These are phyloP conservation scores for Colletotrichum sp. DNA, from an alignment of 2,329 filamentous ascomycete species.

Conservation along the genomic window DNA sequence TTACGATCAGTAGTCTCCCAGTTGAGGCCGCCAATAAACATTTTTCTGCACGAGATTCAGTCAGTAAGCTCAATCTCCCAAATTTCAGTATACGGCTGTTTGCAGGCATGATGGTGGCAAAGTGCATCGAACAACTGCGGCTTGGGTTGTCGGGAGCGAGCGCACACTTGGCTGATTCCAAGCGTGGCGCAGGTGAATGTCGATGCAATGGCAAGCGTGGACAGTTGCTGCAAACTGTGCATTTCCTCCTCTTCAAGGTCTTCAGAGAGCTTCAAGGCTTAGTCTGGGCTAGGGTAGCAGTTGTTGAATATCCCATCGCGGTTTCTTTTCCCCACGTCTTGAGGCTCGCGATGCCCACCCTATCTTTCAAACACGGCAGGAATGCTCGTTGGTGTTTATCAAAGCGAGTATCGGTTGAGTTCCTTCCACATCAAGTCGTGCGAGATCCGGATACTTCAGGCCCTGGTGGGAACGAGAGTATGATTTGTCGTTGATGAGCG, in stretches of 20 bases:
- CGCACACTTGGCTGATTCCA: not conserved
- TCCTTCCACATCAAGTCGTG: not conserved
- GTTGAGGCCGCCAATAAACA: conserved; percentile 99
- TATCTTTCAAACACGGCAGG: not conserved
- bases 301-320: not conserved
- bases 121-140: not conserved
- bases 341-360: not conserved
- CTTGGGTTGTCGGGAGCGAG: not conserved
- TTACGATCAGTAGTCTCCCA: conserved; percentile 99
- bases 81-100: not conserved
- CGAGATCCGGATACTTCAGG: not conserved
- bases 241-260: not conserved
- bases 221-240: not conserved
- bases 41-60: conserved; percentile 71
- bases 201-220: not conserved
- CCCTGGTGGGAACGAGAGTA: not conserved
- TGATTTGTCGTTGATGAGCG: conserved; percentile 10
- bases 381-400: not conserved
- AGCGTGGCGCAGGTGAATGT: not conserved
- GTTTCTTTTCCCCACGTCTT: not conserved
- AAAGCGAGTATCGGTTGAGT: not conserved
- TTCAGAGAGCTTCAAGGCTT: not conserved
- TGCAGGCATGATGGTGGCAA: not conserved
- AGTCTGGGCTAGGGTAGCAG: not conserved
- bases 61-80: not conserved